phyloP scores from a whole-genome alignment of 345 rosid species.

The Aquilaria yunnanensis region DNA sequence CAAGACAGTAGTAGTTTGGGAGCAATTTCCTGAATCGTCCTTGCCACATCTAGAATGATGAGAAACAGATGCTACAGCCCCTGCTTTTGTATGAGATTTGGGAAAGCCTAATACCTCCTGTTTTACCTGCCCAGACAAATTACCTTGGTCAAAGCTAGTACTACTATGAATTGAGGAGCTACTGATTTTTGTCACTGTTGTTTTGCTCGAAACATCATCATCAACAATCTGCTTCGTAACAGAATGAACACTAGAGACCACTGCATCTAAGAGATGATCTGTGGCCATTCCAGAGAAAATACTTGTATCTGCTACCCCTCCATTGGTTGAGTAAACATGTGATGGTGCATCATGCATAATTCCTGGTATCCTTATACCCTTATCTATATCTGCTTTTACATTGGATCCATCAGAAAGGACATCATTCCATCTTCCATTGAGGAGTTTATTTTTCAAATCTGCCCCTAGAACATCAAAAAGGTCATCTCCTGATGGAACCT shows the following conservation, averaged over 20 bases:
- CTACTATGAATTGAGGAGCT: constrained; percentile 45
- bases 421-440: constrained; percentile 27
- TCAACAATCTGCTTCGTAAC: constrained; percentile 63
- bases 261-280: constrained; percentile 92
- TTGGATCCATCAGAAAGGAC: constrained; percentile 18
- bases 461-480: constrained; percentile 77
- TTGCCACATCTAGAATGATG: constrained; percentile 34
- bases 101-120: constrained; percentile 30
- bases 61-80: constrained; percentile 32
- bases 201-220: constrained; percentile 63
- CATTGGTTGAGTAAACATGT: constrained; percentile 31
- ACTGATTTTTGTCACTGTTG: constrained; percentile 61
- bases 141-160: constrained; percentile 26
- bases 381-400: constrained; percentile 24
- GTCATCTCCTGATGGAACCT: constrained; percentile 53
- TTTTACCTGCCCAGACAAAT: constrained; percentile 31
- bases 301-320: constrained; percentile 26
- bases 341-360: constrained; percentile 32
- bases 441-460: constrained; percentile 56
- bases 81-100: constrained; percentile 30
- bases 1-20: constrained; percentile 42
- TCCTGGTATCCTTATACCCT: constrained; percentile 26
- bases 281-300: constrained; percentile 25
- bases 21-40: constrained; percentile 38
- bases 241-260: constrained; percentile 58